Evolutionary conservation across 108 stramenopile species (phyloP).

Genomic region (Nitzschia putrida): DNA sequence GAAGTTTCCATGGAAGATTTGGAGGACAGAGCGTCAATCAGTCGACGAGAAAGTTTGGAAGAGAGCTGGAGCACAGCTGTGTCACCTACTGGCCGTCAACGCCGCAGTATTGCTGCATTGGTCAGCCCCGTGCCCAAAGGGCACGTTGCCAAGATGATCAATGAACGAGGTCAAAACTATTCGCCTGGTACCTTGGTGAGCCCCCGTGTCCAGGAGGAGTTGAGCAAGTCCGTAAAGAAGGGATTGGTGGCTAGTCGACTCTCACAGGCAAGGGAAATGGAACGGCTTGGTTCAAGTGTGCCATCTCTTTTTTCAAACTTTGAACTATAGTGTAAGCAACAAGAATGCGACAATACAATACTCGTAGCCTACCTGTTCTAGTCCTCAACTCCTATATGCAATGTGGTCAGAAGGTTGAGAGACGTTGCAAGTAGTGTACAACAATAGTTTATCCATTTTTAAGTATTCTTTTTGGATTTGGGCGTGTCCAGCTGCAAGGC

Average conservation of each 20-base stretch:
- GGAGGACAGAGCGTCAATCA: background rate
- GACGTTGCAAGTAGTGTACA: too few species aligned
- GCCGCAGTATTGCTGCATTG: background rate
- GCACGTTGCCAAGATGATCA: conserved; percentile 3
- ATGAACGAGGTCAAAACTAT: background rate
- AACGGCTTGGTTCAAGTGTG: conserved; percentile 2
- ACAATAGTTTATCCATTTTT: too few species aligned
- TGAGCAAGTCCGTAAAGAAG: conserved; percentile 19
- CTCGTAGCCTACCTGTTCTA: too few species aligned
- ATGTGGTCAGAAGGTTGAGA: too few species aligned
- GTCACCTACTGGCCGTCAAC: background rate
- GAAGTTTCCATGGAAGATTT: background rate
- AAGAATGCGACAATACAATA: too few species aligned
- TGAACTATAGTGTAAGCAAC: background rate
- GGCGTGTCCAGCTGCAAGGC: too few species aligned
- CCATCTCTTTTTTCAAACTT: conserved; percentile 21
- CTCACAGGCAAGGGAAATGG: conserved; percentile 6
- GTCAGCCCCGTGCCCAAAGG: conserved; percentile 11
- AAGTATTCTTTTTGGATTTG: too few species aligned
- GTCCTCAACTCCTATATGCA: too few species aligned
- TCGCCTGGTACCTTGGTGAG: conserved; percentile 3
- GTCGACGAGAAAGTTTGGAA: background rate
- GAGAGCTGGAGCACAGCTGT: conserved; percentile 10
- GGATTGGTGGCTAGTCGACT: conserved; percentile 18
- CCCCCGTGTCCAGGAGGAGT: conserved; percentile 16